Conservation (phyloP, 352 stramenopile species). For the Phytopythium sindhum region DNA sequence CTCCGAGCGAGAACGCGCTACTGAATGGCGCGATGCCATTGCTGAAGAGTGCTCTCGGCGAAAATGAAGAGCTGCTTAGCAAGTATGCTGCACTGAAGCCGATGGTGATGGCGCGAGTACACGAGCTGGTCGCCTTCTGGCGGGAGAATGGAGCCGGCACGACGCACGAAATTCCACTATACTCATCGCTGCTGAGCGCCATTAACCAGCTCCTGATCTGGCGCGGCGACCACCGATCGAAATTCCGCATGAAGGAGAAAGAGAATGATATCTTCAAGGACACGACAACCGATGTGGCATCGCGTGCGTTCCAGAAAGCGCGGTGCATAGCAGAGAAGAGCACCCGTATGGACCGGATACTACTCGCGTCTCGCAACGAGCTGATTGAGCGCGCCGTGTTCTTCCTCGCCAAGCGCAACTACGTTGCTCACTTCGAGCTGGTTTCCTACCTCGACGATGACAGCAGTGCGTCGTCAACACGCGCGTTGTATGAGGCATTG, state of each 20-base stretch:
- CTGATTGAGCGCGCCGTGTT: constrained; percentile 60
- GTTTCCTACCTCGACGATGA: constrained; percentile 11
- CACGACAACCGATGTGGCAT: constrained; percentile 50
- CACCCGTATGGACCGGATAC: constrained; percentile 6
- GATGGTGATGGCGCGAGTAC: constrained; percentile 32
- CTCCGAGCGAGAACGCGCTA: constrained; percentile 16
- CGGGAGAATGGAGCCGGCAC: constrained; percentile 29
- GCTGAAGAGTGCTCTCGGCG: constrained; percentile 27
- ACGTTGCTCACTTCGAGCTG: constrained; percentile 32
- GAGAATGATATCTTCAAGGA: constrained; percentile 56
- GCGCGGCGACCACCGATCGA: constrained; percentile 43
- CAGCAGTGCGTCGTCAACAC: constrained; percentile 11
- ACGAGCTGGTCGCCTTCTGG: constrained; percentile 47
- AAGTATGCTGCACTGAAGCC: constrained; percentile 36
- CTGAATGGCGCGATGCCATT: constrained; percentile 37
- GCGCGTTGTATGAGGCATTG: constrained; percentile 38
- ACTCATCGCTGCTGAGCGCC: constrained; percentile 41
- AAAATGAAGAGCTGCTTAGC: constrained; percentile 29
- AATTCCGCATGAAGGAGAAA: constrained; percentile 41
- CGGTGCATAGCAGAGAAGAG: background rate
- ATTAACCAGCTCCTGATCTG: constrained; percentile 59
- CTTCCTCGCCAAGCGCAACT: constrained; percentile 65
- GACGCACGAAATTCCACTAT: constrained; percentile 57
- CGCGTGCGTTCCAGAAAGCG: constrained; percentile 31
- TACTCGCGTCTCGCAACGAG: constrained; percentile 60